Base-by-base conservation (phyloP, 2,329 filamentous ascomycete species). In the Stromatinia cepivora region DNA sequence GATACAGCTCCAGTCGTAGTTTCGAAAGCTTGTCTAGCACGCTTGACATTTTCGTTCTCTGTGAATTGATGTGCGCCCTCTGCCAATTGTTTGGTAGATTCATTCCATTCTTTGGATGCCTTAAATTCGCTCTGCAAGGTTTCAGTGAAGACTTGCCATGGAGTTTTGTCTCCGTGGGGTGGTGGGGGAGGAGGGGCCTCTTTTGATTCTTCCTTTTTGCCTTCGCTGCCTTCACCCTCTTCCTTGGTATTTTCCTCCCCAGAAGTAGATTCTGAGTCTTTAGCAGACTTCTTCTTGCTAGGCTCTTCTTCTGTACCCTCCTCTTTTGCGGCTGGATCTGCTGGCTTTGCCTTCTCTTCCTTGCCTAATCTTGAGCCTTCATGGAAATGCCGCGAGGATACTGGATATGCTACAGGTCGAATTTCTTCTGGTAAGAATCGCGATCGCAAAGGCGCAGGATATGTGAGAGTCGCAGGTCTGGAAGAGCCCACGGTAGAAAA, bases 61-160 rank as follows among this genome's bases (percentile, higher is more conserved):
- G 90, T 90, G 78, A 99, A 95, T 77, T 97, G 90, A 78, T 97
- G 91, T 25, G 94, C 93, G 8, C 91, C 92, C 62, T 92, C 92
- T 25, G 92, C 92, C 54, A 99, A 87, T 74, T 95, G 92, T 83
- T 99, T 98, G 54, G 94, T 99, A 56, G 93, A 97, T 79, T 99
- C 95, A 78, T 99, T 97, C 95, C 95, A 99, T 80, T 99, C 95
- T 79, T 98, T 97, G 22, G 94, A 98, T 66, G 93, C 92, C 81
- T 97, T 93, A 82, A 99, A 97, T 81, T 99, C 95, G 69, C 85
- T 86, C 80, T 92, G 88, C 81, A 99, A 88, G n/a, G 95, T 99
- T 79, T 99, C 95, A 78, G 92, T 92, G 83, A 99, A 99, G 45
- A 99, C 95, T 80, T 98, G 93, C 94, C 95, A 98, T 67, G 95